A percentile compares a stretch with the other conserved stretches of the same genome.
Conservation (phyloP, 495 filamentous ascomycete species). For the Bacidia rubella region DNA sequence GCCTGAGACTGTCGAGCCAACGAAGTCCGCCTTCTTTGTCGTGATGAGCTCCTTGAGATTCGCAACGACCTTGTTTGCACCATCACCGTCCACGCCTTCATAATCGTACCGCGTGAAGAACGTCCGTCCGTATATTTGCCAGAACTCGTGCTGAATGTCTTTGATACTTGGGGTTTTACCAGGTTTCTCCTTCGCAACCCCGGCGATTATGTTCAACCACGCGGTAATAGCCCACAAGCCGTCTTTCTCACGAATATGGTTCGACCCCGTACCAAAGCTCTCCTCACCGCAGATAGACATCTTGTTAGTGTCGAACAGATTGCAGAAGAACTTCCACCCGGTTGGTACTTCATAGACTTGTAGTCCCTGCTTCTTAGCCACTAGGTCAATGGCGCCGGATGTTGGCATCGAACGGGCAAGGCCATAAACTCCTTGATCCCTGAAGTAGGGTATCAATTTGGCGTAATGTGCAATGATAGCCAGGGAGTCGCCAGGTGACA, state of each 20-base stretch:
- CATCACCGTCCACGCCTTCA: constrained; percentile 81
- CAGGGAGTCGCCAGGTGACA: constrained; percentile 90
- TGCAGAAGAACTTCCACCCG: constrained; percentile 99
- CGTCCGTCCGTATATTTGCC: constrained; percentile 87
- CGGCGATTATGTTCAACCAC: constrained; percentile 97
- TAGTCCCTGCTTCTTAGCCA: constrained; percentile 85
- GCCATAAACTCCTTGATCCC: constrained; percentile 89
- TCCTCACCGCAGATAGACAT: constrained; percentile 98
- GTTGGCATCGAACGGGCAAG: constrained; percentile 96
- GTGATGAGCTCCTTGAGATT: constrained; percentile 54
- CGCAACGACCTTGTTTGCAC: constrained; percentile 75
- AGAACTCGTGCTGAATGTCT: constrained; percentile 94
- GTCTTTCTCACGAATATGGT: constrained; percentile 98
- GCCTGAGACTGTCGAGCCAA: constrained; percentile 66
- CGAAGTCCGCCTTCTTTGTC: constrained; percentile 59
- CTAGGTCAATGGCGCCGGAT: constrained; percentile 84
- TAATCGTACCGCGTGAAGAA: constrained; percentile 99
- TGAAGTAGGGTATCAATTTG: constrained; percentile 90
- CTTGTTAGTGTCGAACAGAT: constrained; percentile 91
- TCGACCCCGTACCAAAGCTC: constrained; percentile 95
- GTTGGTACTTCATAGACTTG: constrained; percentile 94
- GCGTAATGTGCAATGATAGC: constrained; percentile 97
- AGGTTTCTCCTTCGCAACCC: constrained; percentile 69
- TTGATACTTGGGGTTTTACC: constrained; percentile 70
- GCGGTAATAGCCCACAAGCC: constrained; percentile 94